Evolutionary conservation across 2,329 filamentous ascomycete species (phyloP).

Genomic region (Neonectria coccinea): DNA sequence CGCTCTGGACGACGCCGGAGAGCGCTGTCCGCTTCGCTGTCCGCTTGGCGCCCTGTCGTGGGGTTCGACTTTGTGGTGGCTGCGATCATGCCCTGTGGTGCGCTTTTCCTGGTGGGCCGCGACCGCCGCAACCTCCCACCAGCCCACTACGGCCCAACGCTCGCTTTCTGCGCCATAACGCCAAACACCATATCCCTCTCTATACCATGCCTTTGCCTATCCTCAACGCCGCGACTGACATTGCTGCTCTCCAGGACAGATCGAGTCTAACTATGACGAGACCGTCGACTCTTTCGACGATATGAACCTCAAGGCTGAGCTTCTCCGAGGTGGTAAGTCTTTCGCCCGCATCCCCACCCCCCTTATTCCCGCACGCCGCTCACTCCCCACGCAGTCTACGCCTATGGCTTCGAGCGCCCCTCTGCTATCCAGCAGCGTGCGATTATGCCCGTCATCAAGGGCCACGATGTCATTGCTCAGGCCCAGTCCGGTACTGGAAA

Average conservation of each 20-base stretch:
- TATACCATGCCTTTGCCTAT: neutral
- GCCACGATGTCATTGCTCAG: slow-evolving; percentile 99
- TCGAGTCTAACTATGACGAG: slow-evolving; percentile 99
- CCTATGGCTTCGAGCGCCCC: slow-evolving; percentile 99
- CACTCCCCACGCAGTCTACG: slow-evolving; percentile 74
- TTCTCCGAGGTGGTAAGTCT: slow-evolving; percentile 85
- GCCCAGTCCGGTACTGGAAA: slow-evolving; percentile 99
- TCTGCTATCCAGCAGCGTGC: slow-evolving; percentile 99
- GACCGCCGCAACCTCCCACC: slow-evolving; percentile 23
- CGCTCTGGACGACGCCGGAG: slow-evolving; percentile 21
- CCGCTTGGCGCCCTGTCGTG: slow-evolving; percentile 30
- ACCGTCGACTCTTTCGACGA: slow-evolving; percentile 99
- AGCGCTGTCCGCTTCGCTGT: slow-evolving; percentile 3
- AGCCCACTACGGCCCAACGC: slow-evolving; percentile 28
- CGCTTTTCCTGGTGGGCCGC: slow-evolving; percentile 33
- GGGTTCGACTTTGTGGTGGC: slow-evolving; percentile 28
- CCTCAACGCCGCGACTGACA: slow-evolving; percentile 37
- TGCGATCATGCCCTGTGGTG: slow-evolving; percentile 25
- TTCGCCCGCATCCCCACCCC: slow-evolving; percentile 30
- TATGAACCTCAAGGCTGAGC: slow-evolving; percentile 96
- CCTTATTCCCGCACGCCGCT: slow-evolving; percentile 42
- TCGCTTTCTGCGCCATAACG: slow-evolving; percentile 14
- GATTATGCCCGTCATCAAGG: slow-evolving; percentile 99
- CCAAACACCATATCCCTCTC: neutral
- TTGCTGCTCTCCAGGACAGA: slow-evolving; percentile 76